Percentiles rank a stretch among this genome's conserved stretches.
phyloP scores from a whole-genome alignment of 2,329 filamentous ascomycete species.

The Fusarium pilosicola region DNA sequence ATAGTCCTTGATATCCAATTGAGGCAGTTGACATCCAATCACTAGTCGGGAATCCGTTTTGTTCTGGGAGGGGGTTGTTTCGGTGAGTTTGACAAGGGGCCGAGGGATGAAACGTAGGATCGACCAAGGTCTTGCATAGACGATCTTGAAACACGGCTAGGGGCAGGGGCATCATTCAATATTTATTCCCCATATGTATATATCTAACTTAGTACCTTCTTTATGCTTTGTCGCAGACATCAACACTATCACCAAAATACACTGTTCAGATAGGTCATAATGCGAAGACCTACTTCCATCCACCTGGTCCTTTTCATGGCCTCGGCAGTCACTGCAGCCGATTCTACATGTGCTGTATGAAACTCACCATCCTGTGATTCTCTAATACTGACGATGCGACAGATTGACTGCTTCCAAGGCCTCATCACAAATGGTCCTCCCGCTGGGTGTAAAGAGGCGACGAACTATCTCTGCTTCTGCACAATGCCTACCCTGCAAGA shows the following conservation, averaged over 20 bases:
- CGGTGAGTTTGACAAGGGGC: background rate
- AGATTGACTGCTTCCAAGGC: constrained; percentile 45
- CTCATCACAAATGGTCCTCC: constrained; percentile 45
- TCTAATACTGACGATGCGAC: background rate
- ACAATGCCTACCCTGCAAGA: constrained; percentile 37
- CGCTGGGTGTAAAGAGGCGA: constrained; percentile 43
- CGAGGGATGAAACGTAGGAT: constrained; percentile 28
- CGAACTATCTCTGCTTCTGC: constrained; percentile 48
- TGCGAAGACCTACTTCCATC: constrained; percentile 23
- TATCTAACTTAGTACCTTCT: background rate
- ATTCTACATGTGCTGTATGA: constrained; percentile 33
- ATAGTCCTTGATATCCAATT: background rate
- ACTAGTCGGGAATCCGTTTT: background rate
- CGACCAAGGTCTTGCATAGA: constrained; percentile 22
- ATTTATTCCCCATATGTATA: background rate
- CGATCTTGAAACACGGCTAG: constrained; percentile 23
- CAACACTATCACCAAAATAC: too few species aligned
- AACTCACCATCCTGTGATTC: accelerated
- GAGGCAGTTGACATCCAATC: background rate
- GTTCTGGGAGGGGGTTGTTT: background rate
- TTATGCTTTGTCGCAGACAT: background rate
- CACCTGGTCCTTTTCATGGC: constrained; percentile 23
- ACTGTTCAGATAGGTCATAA: background rate
- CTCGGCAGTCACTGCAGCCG: constrained; percentile 1
- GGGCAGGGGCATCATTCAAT: background rate